phyloP scores from a whole-genome alignment of 257 asterid species.

The Fraxinus americana region DNA sequence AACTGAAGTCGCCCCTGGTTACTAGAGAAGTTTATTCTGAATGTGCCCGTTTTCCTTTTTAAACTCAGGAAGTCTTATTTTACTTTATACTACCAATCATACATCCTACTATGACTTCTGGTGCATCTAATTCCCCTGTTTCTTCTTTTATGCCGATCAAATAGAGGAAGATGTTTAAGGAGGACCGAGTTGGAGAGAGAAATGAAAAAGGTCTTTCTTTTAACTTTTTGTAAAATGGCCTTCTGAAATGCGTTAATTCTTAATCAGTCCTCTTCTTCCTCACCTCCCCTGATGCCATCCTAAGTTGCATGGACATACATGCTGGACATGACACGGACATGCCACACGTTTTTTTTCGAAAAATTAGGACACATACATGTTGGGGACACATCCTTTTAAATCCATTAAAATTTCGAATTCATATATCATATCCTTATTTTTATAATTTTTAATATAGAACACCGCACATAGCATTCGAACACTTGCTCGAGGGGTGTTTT shows the following conservation, averaged over 20 bases:
- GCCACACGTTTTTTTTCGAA: too few relatives aligned
- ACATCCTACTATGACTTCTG: not conserved
- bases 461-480: too few relatives aligned
- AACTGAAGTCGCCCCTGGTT: not conserved
- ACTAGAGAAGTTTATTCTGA: too few relatives aligned
- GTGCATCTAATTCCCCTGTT: not conserved
- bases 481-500: too few relatives aligned
- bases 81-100: not conserved
- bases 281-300: not conserved
- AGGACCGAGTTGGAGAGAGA: not conserved
- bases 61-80: not conserved
- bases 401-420: too few relatives aligned
- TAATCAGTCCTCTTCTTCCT: not conserved
- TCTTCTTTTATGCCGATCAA: not conserved
- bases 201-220: not conserved
- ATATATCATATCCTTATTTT: too few relatives aligned
- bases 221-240: not conserved
- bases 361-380: too few relatives aligned
- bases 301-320: too few relatives aligned
- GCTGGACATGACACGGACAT: too few relatives aligned
- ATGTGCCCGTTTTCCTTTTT: not conserved
- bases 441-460: constrained; percentile 8
- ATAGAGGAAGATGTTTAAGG: not conserved
- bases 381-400: too few relatives aligned
- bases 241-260: not conserved